Percentiles rank a stretch among this genome's conserved stretches.
Conservation (phyloP, 78 protist genomes). For the Anaeramoeba ignava region DNA sequence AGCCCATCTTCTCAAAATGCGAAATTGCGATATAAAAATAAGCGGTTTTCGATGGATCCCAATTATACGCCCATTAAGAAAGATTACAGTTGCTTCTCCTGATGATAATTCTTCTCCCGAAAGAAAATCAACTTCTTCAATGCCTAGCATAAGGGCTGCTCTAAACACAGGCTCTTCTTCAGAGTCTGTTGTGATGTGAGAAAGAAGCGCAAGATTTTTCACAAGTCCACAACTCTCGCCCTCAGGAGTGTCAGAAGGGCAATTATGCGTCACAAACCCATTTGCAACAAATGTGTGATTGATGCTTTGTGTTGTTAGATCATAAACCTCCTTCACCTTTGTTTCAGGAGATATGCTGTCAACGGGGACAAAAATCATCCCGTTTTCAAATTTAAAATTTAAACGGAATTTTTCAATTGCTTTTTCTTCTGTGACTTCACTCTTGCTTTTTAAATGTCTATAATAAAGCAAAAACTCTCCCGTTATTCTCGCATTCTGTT, state of each 20-base stretch:
- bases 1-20: constrained; percentile 64
- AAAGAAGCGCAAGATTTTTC: constrained; percentile 93
- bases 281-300: too few relatives aligned
- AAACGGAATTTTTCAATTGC: too few relatives aligned
- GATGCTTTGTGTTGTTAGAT: too few relatives aligned
- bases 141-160: constrained; percentile 62
- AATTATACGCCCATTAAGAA: constrained; percentile 76
- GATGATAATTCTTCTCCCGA: constrained; percentile 50
- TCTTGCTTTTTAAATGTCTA: too few relatives aligned
- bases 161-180: constrained; percentile 24
- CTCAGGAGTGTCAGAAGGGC: constrained; percentile 97
- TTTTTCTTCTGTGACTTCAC: too few relatives aligned
- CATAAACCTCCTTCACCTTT: too few relatives aligned
- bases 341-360: too few relatives aligned
- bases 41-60: constrained; percentile 84
- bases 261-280: too few relatives aligned
- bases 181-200: constrained; percentile 90
- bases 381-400: too few relatives aligned
- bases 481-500: too few relatives aligned
- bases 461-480: too few relatives aligned
- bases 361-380: too few relatives aligned
- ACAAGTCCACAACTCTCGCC: constrained; percentile 98
- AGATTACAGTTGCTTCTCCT: constrained; percentile 35
- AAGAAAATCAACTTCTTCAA: constrained; percentile 55
- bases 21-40: constrained; percentile 23